Evolutionary conservation across 331 rosid species (phyloP), one percentile per base, ranked within the genome.

Genomic region (Prunus yedoensis): DNA sequence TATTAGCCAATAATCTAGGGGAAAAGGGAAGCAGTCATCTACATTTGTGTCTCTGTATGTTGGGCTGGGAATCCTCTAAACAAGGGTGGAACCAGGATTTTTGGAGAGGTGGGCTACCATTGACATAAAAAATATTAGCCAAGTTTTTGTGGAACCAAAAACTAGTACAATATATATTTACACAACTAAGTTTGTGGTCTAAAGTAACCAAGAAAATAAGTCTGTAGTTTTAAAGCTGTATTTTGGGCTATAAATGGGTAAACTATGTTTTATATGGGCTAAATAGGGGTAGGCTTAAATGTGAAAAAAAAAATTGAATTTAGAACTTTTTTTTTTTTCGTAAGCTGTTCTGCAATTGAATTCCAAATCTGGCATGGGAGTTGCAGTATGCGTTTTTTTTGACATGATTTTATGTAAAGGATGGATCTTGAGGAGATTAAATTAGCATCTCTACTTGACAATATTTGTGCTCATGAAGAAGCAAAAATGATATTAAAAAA

Each of bases 1-100:
- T 53, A n/a, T 3, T 71, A 56, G 57, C 5, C 54, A 43, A 71
- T 56, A 12, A 56, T 56, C 35, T 56, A 57, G 17, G 12, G 54
- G 66, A 23, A 56, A 21, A 72, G 11, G 41, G 54, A 41, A 72
- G 43, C 53, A 72, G 58, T 72, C 27, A 23, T 72, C 54, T 21
- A 38, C 10, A 21, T 57, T 52, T 38, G 30, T 30, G 47, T 17
- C 74, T 8, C 43, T 45, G n/a, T 66, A 14, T 68, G 59, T 46
- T 68, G 45, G 18, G n/a, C 30, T 18, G 10, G 46, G 28, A 17
- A 70, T 51, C 47, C 28, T 28, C 43, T 6, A 38, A 38, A 38
- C 43, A 6, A 38, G 8, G 43, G 43, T 6, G 9, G 43, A 38
- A 38, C 43, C 43, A 38, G 8, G 8, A 6, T 38, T 38, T 38